Percentiles rank a stretch among this genome's conserved stretches.
Evolutionary conservation across 257 asterid species (phyloP).

Genomic region (Przewalskia tangutica): DNA sequence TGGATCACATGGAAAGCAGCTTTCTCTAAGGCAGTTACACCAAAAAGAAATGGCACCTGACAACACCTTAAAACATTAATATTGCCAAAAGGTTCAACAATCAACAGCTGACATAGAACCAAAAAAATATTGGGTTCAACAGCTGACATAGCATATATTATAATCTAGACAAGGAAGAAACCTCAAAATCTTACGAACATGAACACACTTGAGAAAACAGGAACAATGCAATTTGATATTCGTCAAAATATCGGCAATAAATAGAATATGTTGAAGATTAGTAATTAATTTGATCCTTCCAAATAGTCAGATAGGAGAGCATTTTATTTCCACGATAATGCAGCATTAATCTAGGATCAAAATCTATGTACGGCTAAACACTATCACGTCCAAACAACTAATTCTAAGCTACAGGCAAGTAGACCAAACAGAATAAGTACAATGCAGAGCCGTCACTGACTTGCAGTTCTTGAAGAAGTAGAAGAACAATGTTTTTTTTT

Average conservation of each 20-base stretch:
- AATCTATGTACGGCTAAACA: neutral
- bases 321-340: neutral
- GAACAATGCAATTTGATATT: neutral
- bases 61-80: neutral
- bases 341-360: neutral
- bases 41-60: conserved; percentile 99
- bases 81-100: neutral
- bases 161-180: neutral
- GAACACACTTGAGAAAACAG: neutral
- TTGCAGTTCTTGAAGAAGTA: neutral
- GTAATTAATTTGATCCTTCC: neutral
- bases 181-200: neutral
- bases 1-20: conserved; percentile 68
- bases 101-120: neutral
- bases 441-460: neutral
- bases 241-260: neutral
- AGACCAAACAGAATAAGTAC: neutral
- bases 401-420: neutral
- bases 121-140: neutral
- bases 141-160: neutral
- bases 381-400: neutral
- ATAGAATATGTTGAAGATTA: neutral
- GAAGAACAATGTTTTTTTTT: neutral
- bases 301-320: neutral
- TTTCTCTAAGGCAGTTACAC: conserved; percentile 72